Conservation (phyloP, 1,139 yeast species). For the Saccharomyces hybrid region DNA sequence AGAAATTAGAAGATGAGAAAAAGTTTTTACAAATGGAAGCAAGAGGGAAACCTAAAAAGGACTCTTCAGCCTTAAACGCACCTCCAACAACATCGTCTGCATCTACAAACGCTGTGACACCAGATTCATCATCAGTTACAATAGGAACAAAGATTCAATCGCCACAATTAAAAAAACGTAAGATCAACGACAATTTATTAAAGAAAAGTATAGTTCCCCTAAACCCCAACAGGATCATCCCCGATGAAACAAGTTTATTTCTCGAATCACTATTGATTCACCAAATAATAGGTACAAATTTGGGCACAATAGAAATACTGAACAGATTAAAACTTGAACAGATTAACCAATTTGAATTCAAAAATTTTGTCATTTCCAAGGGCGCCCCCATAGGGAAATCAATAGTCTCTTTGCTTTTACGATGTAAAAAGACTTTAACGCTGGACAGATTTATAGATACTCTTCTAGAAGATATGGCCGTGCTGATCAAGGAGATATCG, state of each 20-base stretch:
- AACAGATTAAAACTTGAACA: constrained; percentile 39
- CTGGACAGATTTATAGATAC: constrained; percentile 26
- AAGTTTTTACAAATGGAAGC: constrained; percentile 48
- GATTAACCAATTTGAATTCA: constrained; percentile 32
- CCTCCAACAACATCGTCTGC: constrained; percentile 6
- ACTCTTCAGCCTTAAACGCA: background rate
- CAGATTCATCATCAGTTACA: constrained; percentile 1
- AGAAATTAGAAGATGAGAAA: constrained; percentile 60
- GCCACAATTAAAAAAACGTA: constrained; percentile 18
- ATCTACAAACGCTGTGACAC: background rate
- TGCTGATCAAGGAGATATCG: constrained; percentile 23
- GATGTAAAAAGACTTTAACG: constrained; percentile 15
- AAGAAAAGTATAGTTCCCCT: constrained; percentile 14
- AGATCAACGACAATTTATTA: constrained; percentile 21
- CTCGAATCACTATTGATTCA: constrained; percentile 35
- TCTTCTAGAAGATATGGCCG: constrained; percentile 37
- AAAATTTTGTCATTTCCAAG: constrained; percentile 31
- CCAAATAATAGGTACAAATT: constrained; percentile 42
- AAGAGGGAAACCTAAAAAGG: constrained; percentile 23
- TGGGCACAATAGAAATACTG: constrained; percentile 46
- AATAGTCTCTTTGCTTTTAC: constrained; percentile 13
- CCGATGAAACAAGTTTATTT: constrained; percentile 37
- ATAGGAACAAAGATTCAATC: background rate
- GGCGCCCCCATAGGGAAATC: constrained; percentile 29
- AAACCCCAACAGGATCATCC: constrained; percentile 15